Base-by-base conservation (phyloP, 1,284 basidiomycete genomes). In the Golubevia pallescens region DNA sequence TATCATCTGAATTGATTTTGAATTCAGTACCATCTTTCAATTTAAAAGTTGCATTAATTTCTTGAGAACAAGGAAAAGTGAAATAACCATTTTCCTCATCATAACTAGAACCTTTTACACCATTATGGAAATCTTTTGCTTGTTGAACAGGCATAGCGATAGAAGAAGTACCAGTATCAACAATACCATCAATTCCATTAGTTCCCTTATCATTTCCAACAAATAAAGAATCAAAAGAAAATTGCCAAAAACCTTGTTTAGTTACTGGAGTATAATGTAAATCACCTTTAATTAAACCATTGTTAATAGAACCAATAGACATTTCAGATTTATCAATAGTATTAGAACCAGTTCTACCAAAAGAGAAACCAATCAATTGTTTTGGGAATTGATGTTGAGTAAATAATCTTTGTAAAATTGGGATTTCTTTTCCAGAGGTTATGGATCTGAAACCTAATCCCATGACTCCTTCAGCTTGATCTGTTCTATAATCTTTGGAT, bases 371-470 rank as follows among this genome's bases (percentile, higher is more conserved):
- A 6, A 63, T 55, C 14, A 63, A 20, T 34, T 61, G 51, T 6
- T n/a, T 14, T 24, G 42, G 8, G 13, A 67, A 48, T 7, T 16
- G 10, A n/a, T 67, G 59, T 38, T 60, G 56, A n/a, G 60, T 53
- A 23, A 57, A 56, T 8, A 58, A 8, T 19, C 55, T 54, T 16
- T 63, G 59, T 0, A 67, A 42, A 34, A 67, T 61, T 1, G 65
- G 28, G n/a, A 23, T 24, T 21, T 61, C 57, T 42, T 53, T 19
- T 3, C 51, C 61, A 1, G 21, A 19, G 24, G 56, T 59, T 16
- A 64, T 58, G 38, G 56, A 58, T 21, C 48, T 54, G 63, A 63
- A 67, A 58, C 60, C 65, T 6, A 67, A 53, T 34, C 65, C 65
- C 21, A 67, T 20, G 42, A 67, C 54, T 8, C 65, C 65, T 32